Evolutionary conservation across 2,329 filamentous ascomycete species (phyloP).

Genomic region (Diaporthe amygdali): DNA sequence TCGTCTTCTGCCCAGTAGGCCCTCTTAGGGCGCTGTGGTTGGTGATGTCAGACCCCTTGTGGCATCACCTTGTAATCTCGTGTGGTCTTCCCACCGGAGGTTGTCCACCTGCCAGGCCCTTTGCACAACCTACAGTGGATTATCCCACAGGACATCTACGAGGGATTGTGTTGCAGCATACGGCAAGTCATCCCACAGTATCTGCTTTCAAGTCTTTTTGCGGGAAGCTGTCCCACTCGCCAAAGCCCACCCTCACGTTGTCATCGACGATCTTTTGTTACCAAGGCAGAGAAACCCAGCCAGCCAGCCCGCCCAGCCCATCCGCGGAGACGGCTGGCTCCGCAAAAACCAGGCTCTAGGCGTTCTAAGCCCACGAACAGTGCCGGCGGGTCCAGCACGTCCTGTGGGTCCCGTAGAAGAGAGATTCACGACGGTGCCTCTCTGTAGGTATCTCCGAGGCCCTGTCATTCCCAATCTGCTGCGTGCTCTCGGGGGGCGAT

Average conservation of each 20-base stretch:
- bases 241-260: neutral
- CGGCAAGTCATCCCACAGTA: too few species aligned
- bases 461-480: constrained; percentile 3
- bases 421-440: constrained; percentile 3
- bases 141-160: neutral
- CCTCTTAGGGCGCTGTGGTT: neutral
- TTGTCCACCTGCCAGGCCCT: neutral
- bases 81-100: neutral
- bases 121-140: neutral
- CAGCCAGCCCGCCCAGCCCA: neutral
- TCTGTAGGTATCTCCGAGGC: constrained; percentile 7
- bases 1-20: neutral
- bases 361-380: neutral
- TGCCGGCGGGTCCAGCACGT: neutral
- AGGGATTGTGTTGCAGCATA: neutral
- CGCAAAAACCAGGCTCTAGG: neutral
- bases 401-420: neutral
- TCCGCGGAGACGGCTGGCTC: neutral
- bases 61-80: neutral
- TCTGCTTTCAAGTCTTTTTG: neutral
- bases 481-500: neutral
- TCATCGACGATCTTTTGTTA: neutral
- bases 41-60: neutral
- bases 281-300: neutral
- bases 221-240: neutral